Evolutionary conservation across 257 asterid genomes (phyloP), one percentile per base, ranked within the genome.

Genomic region (Salvia rosmarinus): DNA sequence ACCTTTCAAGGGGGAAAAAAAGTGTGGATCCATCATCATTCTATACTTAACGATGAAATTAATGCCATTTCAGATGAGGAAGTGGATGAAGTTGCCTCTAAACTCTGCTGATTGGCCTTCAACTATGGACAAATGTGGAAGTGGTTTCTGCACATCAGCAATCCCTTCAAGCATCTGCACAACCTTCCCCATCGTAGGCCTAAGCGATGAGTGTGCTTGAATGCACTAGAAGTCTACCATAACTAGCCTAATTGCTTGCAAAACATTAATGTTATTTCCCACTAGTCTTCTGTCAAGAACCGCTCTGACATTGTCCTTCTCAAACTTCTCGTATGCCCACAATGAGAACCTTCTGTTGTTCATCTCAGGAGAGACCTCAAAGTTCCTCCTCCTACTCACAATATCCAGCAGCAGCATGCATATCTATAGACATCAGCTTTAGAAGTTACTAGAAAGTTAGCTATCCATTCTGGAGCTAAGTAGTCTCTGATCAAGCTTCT

Each of bases 141-240:
- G 92, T 42, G 96, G 92, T 61, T 63, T 84, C 8, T 59, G 64
- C 7, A 88, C 67, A 58, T 86, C 82, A 57, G 68, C 44, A 64
- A 86, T 77, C 25, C 95, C 96, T 82, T 88, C 87, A 69, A 90
- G 68, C 95, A 90, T 88, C 77, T 90, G 96, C 81, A 88, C 91
- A 47, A 88, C 91, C 65, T 82, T 86, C 47, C 96, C 90, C 96
- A 88, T 90, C 19, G 49, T 73, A 3, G 95, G 93, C 76, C 96
- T 70, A 58, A 73, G 80, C 67, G 87, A 78, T 13, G 89, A 87
- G 57, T 85, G 92, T 68, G 85, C 95, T 79, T 90, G 95, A 40
- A 88, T 86, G 85, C 95, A 90, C 96, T 93, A 90, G 68, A 86
- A 88, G 74, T 95, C 78, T 55, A 88, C 92, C 67, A 57, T 68